Conservation (phyloP, 23 red algal genomes). For the Chondrus crispus region DNA sequence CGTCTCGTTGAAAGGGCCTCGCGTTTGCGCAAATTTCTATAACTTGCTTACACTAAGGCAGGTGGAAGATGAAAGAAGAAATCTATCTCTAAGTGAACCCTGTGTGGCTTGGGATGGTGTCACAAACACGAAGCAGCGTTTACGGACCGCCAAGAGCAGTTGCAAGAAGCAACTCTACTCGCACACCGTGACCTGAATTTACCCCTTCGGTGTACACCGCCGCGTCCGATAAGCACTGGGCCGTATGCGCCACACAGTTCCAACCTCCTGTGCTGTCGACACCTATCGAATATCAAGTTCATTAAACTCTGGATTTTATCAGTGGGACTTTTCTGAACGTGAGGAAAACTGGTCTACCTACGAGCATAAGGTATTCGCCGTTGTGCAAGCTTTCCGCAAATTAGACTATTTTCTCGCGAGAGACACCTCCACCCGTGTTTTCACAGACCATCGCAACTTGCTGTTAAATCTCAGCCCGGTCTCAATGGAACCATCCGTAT, state of each 20-base stretch:
- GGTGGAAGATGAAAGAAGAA: neutral
- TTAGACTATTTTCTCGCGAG: neutral
- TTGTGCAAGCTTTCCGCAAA: constrained; percentile 2
- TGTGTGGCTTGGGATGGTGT: neutral
- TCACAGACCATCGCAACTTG: constrained; percentile 10
- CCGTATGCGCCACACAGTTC: neutral
- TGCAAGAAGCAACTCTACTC: neutral
- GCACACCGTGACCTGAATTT: neutral
- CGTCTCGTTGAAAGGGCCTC: neutral
- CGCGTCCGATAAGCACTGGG: neutral
- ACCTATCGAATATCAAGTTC: neutral
- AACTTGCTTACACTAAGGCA: neutral
- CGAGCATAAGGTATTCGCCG: neutral
- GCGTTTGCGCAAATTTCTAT: neutral
- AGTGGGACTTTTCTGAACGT: neutral
- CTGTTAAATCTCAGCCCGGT: neutral
- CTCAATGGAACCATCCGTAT: neutral
- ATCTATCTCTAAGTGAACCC: neutral
- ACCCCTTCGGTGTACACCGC: neutral
- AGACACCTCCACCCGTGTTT: neutral
- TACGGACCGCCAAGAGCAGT: neutral
- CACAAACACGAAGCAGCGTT: neutral
- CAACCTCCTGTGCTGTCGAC: neutral
- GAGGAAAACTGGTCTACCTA: neutral
- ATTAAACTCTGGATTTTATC: neutral